Conservation (phyloP, 345 rosid genomes). For the Eucalyptus camaldulensis region DNA sequence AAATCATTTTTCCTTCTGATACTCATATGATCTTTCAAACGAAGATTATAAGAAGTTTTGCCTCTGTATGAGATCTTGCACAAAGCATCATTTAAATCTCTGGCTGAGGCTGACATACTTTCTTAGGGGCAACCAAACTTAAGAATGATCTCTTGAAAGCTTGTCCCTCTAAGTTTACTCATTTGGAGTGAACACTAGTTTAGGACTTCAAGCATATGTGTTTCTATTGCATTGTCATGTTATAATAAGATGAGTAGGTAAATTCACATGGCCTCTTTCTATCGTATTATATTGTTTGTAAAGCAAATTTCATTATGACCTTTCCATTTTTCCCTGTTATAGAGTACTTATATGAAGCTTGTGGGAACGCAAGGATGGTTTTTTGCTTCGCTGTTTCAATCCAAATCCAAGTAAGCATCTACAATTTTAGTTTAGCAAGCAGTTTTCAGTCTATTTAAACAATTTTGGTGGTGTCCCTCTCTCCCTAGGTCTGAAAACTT, state of each 20-base stretch:
- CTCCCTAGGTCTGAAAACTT: not conserved
- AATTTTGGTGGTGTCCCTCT: not conserved
- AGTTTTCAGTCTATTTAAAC: not conserved
- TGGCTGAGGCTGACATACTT: not conserved
- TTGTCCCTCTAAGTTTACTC: not conserved
- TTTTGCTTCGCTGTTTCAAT: constrained; percentile 32
- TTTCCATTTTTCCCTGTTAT: not conserved
- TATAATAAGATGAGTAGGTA: not conserved
- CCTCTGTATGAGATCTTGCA: not conserved
- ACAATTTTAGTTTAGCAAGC: not conserved
- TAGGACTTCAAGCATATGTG: not conserved
- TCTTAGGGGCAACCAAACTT: not conserved
- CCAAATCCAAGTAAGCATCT: constrained; percentile 27
- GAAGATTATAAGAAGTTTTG: not conserved
- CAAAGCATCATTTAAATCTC: not conserved
- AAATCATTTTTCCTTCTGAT: not conserved
- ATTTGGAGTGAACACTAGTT: not conserved
- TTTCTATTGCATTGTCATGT: not conserved
- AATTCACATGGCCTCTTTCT: not conserved
- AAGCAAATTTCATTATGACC: not conserved
- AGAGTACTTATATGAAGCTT: constrained; percentile 58
- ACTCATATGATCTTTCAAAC: not conserved
- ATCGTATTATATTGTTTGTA: not conserved
- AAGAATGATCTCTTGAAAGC: not conserved
- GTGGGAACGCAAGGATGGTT: constrained; percentile 64